Base-by-base conservation (phyloP, 208 protist species). In the Wallacemonas sp. region DNA sequence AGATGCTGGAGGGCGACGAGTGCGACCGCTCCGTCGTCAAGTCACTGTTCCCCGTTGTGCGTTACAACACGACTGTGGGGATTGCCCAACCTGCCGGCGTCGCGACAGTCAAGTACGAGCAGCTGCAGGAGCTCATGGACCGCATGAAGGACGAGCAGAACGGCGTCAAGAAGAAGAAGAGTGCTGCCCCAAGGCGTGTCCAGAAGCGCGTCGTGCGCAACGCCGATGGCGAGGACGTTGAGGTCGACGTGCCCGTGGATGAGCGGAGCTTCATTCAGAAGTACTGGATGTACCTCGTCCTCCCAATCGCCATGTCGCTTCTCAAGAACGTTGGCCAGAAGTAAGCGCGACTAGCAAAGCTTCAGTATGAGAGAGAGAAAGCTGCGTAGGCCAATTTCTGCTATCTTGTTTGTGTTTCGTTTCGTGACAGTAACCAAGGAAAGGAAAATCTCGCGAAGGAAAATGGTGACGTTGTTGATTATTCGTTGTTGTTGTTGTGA, bases 261-360 rank as follows among this genome's bases (percentile, higher is more conserved):
- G 85, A 90, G 21, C 80, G 81, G 23, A 75, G 81, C 24, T 96
- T 96, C 62, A 49, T 96, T 23, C 78, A 93, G 68, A 96, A 94
- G 87, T 96, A 96, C 73, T 93, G 91, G 87, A 78, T 88, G 65
- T 94, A 90, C 65, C 38, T 96, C 17, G 73, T 88, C 17, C 38
- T 93, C 9, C 77, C 80, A 3, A 63, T 94, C 56, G 78, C 62
- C 61, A 71, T 94, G 65, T 86, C 80, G 26, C 9, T 96, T 17
- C 27, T 93, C 12, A 85, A 91, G 58, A 82, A 80, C 54, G 30
- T 92, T 54, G 26, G 64, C 4, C 38, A 65, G 46, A 65, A 73
- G 34, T 67, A 70, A 68, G 36, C 46, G 46, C 54, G 78, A 72
- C 56, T 63, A n/a, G n/a, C n/a, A n/a, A n/a, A n/a, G n/a, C n/a